Conservation (phyloP, 2,329 filamentous ascomycete genomes). For the Trichoderma koningii region DNA sequence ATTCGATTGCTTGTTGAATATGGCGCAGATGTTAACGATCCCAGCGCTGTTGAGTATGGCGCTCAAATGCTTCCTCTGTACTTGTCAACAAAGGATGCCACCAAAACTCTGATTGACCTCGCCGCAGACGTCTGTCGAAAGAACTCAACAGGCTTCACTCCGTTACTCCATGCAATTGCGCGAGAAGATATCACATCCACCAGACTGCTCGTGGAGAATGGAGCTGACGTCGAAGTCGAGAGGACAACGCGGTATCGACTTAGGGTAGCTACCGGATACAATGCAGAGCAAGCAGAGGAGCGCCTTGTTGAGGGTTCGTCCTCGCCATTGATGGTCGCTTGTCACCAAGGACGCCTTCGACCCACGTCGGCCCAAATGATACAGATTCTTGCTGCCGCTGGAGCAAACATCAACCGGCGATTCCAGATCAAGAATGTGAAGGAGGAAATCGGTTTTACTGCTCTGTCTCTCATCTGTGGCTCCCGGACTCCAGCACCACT, state of each 20-base stretch:
- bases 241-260: neutral
- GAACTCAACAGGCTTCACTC: neutral
- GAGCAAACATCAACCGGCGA: neutral
- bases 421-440: neutral
- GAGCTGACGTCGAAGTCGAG: neutral
- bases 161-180: neutral
- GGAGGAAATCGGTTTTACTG: neutral
- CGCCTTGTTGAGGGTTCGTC: neutral
- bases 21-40: neutral
- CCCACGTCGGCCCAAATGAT: neutral
- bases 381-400: neutral
- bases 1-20: neutral
- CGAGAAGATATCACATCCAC: neutral
- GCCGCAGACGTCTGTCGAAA: conserved; percentile 1
- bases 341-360: neutral
- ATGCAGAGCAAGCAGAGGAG: neutral
- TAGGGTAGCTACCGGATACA: no score
- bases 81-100: neutral
- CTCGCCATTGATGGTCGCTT: neutral
- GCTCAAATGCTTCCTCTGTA: neutral
- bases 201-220: neutral
- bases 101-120: neutral
- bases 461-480: neutral
- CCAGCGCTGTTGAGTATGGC: neutral
- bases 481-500: neutral